Evolutionary conservation across 306 rosid genomes (phyloP).

Genomic region (Glycine latifolia): DNA sequence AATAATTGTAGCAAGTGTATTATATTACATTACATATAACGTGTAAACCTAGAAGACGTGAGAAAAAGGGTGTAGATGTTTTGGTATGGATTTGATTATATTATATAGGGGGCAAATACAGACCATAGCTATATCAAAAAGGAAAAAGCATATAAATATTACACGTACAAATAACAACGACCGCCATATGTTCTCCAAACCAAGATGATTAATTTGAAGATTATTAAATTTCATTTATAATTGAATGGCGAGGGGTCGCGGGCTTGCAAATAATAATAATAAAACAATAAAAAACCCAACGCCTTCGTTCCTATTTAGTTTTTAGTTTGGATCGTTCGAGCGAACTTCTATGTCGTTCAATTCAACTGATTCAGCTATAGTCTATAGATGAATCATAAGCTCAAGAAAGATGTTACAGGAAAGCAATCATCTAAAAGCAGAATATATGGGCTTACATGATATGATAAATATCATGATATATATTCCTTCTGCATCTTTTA

Average conservation of each 20-base stretch:
- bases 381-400: conserved; percentile 23
- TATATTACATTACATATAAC: conserved; percentile 33
- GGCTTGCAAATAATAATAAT: conserved; percentile 20
- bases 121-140: conserved; percentile 50
- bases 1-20: conserved; percentile 27
- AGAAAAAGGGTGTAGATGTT: conserved; percentile 42
- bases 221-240: conserved; percentile 38
- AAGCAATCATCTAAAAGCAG: conserved; percentile 36
- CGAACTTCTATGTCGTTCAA: conserved; percentile 61
- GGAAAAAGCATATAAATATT: conserved; percentile 41
- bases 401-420: conserved; percentile 23
- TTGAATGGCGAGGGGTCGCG: background rate
- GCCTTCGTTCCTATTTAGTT: conserved; percentile 22
- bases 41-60: conserved; percentile 59
- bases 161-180: conserved; percentile 53
- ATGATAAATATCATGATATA: conserved; percentile 16
- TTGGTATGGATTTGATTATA: conserved; percentile 48
- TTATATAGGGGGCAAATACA: conserved; percentile 57
- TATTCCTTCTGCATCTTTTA: conserved; percentile 37
- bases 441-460: conserved; percentile 10
- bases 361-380: conserved; percentile 58
- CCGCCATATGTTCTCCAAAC: conserved; percentile 44
- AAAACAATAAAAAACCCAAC: background rate
- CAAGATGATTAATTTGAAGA: conserved; percentile 24
- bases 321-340: conserved; percentile 64